Conservation (phyloP, 441 rosid genomes). For the Gossypium schwendimanii region DNA sequence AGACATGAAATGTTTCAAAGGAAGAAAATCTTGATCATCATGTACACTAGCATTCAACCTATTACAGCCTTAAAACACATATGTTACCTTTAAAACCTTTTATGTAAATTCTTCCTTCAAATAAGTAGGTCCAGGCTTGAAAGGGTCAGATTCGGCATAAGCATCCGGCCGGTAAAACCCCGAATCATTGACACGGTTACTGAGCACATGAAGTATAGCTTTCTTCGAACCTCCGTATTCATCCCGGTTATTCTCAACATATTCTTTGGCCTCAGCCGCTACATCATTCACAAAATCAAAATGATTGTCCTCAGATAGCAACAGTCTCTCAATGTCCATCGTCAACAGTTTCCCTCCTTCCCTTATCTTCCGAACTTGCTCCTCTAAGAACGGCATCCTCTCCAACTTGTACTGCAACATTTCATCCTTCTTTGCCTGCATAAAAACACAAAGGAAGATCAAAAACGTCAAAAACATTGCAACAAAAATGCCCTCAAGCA, state of each 20-base stretch:
- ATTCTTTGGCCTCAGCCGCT: conserved; percentile 79
- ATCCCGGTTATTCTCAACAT: conserved; percentile 60
- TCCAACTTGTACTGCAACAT: conserved; percentile 49
- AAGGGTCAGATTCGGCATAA: conserved; percentile 65
- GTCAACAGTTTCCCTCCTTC: conserved; percentile 60
- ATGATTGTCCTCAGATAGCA: conserved; percentile 63
- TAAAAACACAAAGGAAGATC: not conserved
- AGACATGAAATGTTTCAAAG: not conserved
- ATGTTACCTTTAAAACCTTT: conserved; percentile 9
- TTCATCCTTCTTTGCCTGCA: conserved; percentile 75
- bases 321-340: conserved; percentile 59
- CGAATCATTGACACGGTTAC: conserved; percentile 67
- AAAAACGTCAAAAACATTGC: not conserved
- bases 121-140: conserved; percentile 67
- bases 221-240: conserved; percentile 74
- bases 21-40: not conserved
- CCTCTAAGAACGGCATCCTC: conserved; percentile 77
- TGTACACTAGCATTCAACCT: not conserved
- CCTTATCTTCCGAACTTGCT: conserved; percentile 58
- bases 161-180: conserved; percentile 70
- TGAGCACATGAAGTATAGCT: conserved; percentile 73
- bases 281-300: conserved; percentile 67
- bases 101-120: conserved; percentile 54
- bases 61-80: not conserved
- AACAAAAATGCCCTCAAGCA: not conserved